Evolutionary conservation across 495 filamentous ascomycete species (phyloP).

Genomic region (Patellaria atrata): DNA sequence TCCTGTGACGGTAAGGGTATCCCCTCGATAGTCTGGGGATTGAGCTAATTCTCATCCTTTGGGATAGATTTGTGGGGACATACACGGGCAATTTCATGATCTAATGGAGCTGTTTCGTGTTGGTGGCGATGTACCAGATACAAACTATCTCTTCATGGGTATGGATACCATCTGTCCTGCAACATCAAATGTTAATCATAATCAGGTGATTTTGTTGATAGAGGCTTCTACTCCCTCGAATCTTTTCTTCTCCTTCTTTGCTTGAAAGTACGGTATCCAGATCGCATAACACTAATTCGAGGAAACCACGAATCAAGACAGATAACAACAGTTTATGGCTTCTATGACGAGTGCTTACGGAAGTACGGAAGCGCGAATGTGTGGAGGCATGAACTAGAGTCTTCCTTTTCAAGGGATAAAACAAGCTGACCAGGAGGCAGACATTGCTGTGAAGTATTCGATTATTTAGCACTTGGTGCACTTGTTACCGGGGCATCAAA

Average conservation of each 20-base stretch:
- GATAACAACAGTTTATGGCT: slow-evolving; percentile 96
- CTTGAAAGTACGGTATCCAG: slow-evolving; percentile 93
- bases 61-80: slow-evolving; percentile 82
- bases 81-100: slow-evolving; percentile 74
- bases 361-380: slow-evolving; percentile 97
- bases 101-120: slow-evolving; percentile 97
- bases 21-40: not conserved
- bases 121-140: slow-evolving; percentile 89
- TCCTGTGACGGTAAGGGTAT: slow-evolving; percentile 63
- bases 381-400: slow-evolving; percentile 48
- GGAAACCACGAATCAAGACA: slow-evolving; percentile 97
- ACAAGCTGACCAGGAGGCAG: slow-evolving; percentile 10
- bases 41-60: not conserved
- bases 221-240: slow-evolving; percentile 95
- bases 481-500: slow-evolving; percentile 82
- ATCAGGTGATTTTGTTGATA: slow-evolving; percentile 88
- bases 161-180: not conserved
- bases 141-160: slow-evolving; percentile 83
- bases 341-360: slow-evolving; percentile 94
- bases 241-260: slow-evolving; percentile 89
- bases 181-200: slow-evolving; percentile 1
- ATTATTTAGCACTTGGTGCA: slow-evolving; percentile 90
- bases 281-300: slow-evolving; percentile 91
- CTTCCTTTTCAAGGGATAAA: not conserved
- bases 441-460: slow-evolving; percentile 95